Percentiles rank a stretch among this genome's conserved stretches.
These are phyloP conservation scores for Zygotorulaspora florentina DNA, from an alignment of 805 yeast genomes.

Conservation along the genomic window DNA sequence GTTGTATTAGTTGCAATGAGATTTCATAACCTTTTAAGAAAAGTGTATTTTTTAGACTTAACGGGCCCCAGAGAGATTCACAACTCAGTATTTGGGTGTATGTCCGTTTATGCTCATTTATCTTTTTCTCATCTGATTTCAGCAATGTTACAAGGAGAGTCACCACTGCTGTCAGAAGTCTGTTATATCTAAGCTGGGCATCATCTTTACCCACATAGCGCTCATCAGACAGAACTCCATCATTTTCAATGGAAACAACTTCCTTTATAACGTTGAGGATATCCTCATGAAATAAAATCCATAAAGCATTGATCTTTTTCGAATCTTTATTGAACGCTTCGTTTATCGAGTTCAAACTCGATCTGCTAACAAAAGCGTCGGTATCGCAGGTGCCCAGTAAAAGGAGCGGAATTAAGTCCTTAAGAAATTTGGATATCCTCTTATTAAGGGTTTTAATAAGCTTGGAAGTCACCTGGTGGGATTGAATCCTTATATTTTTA, in stretches of 20 bases:
- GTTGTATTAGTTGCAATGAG: constrained; percentile 37
- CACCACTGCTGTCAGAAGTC: constrained; percentile 51
- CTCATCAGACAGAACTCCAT: constrained; percentile 67
- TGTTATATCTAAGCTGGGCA: constrained; percentile 54
- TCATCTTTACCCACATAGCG: constrained; percentile 66
- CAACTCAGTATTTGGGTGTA: constrained; percentile 37
- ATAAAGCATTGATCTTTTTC: constrained; percentile 51
- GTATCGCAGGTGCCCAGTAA: constrained; percentile 66
- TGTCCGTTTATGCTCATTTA: constrained; percentile 21
- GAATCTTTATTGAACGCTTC: constrained; percentile 54
- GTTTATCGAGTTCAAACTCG: constrained; percentile 46
- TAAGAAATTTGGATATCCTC: constrained; percentile 58
- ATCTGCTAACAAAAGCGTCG: constrained; percentile 55
- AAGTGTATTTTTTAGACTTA: constrained; percentile 35
- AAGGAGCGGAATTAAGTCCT: constrained; percentile 70
- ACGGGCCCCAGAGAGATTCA: constrained; percentile 44
- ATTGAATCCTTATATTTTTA: constrained; percentile 52
- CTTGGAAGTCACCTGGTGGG: constrained; percentile 63
- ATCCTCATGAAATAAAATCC: constrained; percentile 55
- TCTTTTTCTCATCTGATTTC: constrained; percentile 17
- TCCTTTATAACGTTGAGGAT: constrained; percentile 53
- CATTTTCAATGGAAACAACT: constrained; percentile 51
- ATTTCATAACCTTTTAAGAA: constrained; percentile 43
- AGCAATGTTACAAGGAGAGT: constrained; percentile 39
- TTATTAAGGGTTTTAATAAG: constrained; percentile 51